Conservation (phyloP, 495 filamentous ascomycete species). For the Xylaria sp. region DNA sequence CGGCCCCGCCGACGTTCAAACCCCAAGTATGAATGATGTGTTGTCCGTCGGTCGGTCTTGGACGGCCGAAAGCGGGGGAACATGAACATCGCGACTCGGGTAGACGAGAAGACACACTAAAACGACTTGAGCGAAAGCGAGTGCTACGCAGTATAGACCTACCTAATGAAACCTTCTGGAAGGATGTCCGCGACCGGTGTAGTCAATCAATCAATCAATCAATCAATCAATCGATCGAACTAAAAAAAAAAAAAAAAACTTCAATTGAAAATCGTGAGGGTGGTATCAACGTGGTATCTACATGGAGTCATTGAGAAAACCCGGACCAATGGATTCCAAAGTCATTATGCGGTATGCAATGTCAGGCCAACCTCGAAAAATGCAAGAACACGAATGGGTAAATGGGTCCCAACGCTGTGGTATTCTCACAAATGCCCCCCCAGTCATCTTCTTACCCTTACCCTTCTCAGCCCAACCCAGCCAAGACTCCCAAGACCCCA, state of each 20-base stretch:
- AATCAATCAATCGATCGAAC: background rate
- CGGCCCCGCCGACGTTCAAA: constrained; percentile 5
- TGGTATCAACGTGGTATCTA: constrained; percentile 4
- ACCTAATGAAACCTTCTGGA: background rate
- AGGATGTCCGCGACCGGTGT: background rate
- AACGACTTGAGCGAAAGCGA: background rate
- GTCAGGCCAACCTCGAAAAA: background rate
- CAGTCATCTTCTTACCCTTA: background rate
- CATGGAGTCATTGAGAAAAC: background rate
- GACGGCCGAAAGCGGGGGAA: background rate
- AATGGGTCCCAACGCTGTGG: constrained; percentile 17
- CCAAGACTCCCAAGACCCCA: too few relatives aligned
- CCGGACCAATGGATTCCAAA: constrained; percentile 5
- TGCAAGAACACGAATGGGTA: background rate
- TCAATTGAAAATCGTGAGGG: background rate
- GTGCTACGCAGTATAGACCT: background rate
- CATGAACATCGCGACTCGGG: constrained; percentile 1
- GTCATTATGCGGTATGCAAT: background rate
- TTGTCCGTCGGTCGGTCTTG: constrained; percentile 13
- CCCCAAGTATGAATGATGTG: constrained; percentile 2
- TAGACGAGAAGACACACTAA: background rate
- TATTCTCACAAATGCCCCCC: background rate
- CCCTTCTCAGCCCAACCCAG: background rate
- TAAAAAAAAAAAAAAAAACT: background rate
- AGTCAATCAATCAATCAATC: background rate